Evolutionary conservation across 495 filamentous ascomycete genomes (phyloP), one percentile per base, ranked within the genome.

Genomic region (Ramalina intermedia): DNA sequence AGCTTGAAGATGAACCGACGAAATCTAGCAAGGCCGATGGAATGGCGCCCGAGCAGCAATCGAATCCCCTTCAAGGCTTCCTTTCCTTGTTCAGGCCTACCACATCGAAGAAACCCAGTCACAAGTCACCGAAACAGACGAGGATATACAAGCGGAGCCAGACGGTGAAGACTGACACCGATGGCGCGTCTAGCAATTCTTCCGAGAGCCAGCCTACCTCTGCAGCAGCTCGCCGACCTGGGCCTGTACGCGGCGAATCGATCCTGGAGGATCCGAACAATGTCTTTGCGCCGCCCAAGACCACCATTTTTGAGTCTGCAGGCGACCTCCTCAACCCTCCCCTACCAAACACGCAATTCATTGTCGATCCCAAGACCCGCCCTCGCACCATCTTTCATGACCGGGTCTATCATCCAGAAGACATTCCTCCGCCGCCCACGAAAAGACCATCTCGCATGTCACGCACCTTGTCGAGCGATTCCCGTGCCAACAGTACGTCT

Each of bases 301-400:
- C 91, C 0, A 91, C 84, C 1, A 80, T 98, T 46, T 91, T 98
- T 48, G 91, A 98, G 67, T 87, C 90, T 1, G 91, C 91, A 2
- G 84, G 85, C 11, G 89, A 96, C 59, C 65, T 98, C 17, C 72
- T 98, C 21, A 90, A 88, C 65, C 91, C 93, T 2, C 91, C 87
- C 11, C 64, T 96, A 2, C 90, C 91, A 13, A 74, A 83, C 0
- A 70, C 73, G 3, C 78, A 84, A 27, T 98, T 86, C 59, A 70
- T 98, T 33, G 72, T 85, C 48, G 80, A 95, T 48, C 89, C 90
- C 13, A 72, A 80, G 29, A 79, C 77, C 42, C 84, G 91, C n/a
- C 77, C 86, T 6, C 77, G 84, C 36, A 94, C 93, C 12, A 96
- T 98, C 50, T 96, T 96, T 66, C 91, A 98, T 66, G 91, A 96